A percentile compares a stretch with the other conserved stretches of the same genome.
Evolutionary conservation across 2,329 filamentous ascomycete species (phyloP).

Genomic region (Trichoderma breve): DNA sequence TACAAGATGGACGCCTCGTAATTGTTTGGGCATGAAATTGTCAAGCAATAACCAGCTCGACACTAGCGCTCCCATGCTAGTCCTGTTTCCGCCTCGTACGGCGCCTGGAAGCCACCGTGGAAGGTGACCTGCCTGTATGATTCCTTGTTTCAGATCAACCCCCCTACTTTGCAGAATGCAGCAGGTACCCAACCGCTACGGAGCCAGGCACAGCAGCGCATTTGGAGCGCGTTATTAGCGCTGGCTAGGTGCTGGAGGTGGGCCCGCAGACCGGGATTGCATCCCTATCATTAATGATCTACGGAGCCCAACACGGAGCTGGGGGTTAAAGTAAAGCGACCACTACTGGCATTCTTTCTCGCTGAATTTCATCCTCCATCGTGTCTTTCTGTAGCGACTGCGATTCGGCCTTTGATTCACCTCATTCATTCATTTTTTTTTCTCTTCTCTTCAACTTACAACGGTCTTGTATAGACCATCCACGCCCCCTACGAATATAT

Average conservation of each 20-base stretch:
- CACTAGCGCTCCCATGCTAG: background rate
- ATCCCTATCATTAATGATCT: slow-evolving; percentile 19
- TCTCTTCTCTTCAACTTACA: background rate
- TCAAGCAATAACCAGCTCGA: background rate
- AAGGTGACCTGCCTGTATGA: background rate
- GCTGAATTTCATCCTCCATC: slow-evolving; percentile 2
- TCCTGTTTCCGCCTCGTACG: background rate
- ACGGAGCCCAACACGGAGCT: background rate
- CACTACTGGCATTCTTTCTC: background rate
- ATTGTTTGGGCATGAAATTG: background rate
- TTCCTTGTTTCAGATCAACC: slow-evolving; percentile 10
- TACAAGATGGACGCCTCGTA: background rate
- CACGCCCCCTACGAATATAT: slow-evolving; percentile 12
- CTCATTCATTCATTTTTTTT: background rate
- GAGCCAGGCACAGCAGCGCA: background rate
- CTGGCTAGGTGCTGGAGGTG: slow-evolving; percentile 7
- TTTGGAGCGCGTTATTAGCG: slow-evolving; percentile 15
- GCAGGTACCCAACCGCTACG: slow-evolving; percentile 13
- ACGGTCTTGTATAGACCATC: background rate
- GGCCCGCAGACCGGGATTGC: slow-evolving; percentile 4
- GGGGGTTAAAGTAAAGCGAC: background rate
- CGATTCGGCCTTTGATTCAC: background rate
- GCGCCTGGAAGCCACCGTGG: background rate
- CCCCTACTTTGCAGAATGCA: slow-evolving; percentile 15
- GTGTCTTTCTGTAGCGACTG: slow-evolving; percentile 4